These are phyloP conservation scores for Aspergillus phoenicis DNA, from an alignment of 2,329 filamentous ascomycete genomes.

Conservation along the genomic window DNA sequence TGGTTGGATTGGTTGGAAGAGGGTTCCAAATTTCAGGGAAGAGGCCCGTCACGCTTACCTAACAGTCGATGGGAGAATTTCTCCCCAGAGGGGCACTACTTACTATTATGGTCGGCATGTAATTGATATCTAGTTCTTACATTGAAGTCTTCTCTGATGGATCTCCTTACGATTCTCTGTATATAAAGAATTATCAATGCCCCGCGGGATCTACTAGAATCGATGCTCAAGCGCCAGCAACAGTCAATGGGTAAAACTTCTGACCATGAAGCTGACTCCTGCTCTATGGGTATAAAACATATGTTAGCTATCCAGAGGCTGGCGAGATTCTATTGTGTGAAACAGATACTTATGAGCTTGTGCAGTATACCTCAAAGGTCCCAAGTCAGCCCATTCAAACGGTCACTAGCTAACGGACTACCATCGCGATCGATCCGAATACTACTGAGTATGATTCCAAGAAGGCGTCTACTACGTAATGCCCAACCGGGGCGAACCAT, in stretches of 20 bases:
- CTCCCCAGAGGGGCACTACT: background rate
- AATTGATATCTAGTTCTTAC: no score
- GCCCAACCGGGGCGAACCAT: constrained; percentile 1
- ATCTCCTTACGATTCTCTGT: background rate
- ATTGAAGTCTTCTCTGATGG: background rate
- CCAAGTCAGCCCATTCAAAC: background rate
- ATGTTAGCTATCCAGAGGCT: background rate
- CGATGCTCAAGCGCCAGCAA: background rate
- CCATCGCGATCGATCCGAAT: background rate
- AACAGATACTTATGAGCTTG: background rate
- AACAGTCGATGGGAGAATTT: constrained; percentile 3
- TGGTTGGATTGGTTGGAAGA: constrained; percentile 28
- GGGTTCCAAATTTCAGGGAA: constrained; percentile 20
- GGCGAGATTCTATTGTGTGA: background rate
- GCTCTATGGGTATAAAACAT: background rate
- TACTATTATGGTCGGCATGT: no score
- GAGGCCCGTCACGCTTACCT: constrained; percentile 16
- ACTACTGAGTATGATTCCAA: background rate
- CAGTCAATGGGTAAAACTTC: no score
- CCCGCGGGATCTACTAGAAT: no score
- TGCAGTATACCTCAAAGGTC: background rate
- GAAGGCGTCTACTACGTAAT: constrained; percentile 2
- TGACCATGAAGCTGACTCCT: background rate
- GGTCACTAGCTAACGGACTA: background rate
- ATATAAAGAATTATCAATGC: no score